These are phyloP conservation scores for Dictyophora rubrovolvata DNA, from an alignment of 768 basidiomycete genomes.

Conservation along the genomic window DNA sequence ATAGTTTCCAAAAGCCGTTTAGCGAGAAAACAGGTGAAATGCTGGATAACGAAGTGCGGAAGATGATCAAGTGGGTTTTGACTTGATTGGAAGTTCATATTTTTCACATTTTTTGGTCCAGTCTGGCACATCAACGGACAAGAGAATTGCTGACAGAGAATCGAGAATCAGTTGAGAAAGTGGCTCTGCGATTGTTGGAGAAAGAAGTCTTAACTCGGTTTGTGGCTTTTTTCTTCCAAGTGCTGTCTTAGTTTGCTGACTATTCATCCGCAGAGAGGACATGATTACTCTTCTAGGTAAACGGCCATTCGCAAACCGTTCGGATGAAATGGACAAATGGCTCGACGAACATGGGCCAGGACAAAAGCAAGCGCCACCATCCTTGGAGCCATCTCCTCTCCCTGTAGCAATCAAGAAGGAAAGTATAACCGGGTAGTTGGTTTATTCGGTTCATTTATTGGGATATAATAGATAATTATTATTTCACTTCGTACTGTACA, in stretches of 20 bases:
- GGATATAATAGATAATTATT: not conserved
- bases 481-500: not conserved
- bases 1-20: conserved; percentile 94
- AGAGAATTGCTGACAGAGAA: conserved; percentile 71
- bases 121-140: conserved; percentile 75
- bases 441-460: not conserved
- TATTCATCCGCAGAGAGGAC: conserved; percentile 50
- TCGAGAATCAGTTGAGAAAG: conserved; percentile 83
- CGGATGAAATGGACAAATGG: conserved; percentile 96
- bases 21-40: conserved; percentile 95
- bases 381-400: not conserved
- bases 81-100: not conserved
- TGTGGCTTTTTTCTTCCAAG: conserved; percentile 14
- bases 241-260: conserved; percentile 3
- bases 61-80: conserved; percentile 72
- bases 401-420: conserved; percentile 7
- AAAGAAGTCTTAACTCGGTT: conserved; percentile 94
- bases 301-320: conserved; percentile 64
- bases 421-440: not conserved
- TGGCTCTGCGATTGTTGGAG: conserved; percentile 80
- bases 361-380: conserved; percentile 7
- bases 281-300: conserved; percentile 79
- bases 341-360: conserved; percentile 58
- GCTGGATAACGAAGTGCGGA: conserved; percentile 83
- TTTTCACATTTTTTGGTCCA: conserved; percentile 18